phyloP scores from a whole-genome alignment of 768 basidiomycete species.

The Cubamyces sp. region DNA sequence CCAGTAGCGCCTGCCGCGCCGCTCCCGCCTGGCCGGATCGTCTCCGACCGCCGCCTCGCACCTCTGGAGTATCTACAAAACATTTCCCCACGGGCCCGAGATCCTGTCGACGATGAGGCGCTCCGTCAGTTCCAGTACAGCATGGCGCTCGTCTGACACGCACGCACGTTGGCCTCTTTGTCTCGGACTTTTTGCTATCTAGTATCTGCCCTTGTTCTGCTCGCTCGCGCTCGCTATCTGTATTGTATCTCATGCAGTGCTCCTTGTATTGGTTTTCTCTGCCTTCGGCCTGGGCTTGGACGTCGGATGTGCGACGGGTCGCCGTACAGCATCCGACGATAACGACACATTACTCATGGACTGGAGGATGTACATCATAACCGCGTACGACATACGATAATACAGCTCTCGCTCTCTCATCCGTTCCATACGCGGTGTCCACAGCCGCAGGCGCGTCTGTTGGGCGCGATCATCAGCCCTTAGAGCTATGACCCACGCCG shows the following conservation, averaged over 20 bases:
- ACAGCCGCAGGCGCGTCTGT: neutral
- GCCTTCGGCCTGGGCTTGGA: neutral
- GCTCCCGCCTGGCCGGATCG: conserved; percentile 12
- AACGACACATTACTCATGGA: neutral
- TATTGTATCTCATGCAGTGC: neutral
- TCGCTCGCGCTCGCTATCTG: neutral
- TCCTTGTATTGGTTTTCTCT: neutral
- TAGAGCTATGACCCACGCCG: neutral
- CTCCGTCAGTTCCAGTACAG: conserved; percentile 24
- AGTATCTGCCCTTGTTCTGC: neutral
- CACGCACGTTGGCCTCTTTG: neutral
- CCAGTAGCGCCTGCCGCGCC: conserved; percentile 15
- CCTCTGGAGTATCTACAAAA: conserved; percentile 36
- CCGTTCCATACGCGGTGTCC: neutral
- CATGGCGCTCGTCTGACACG: conserved; percentile 11
- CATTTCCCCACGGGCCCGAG: conserved; percentile 29
- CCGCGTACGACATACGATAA: conserved; percentile 1
- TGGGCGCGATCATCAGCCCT: conserved; percentile 11
- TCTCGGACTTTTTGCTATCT: neutral
- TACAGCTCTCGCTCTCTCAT: neutral
- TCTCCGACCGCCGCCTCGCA: conserved; percentile 28
- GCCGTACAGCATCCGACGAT: neutral
- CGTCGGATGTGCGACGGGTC: neutral
- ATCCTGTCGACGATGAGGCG: conserved; percentile 33
- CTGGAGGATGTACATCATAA: neutral